Conservation (phyloP, 495 filamentous ascomycete species). For the Pyronema domesticum region DNA sequence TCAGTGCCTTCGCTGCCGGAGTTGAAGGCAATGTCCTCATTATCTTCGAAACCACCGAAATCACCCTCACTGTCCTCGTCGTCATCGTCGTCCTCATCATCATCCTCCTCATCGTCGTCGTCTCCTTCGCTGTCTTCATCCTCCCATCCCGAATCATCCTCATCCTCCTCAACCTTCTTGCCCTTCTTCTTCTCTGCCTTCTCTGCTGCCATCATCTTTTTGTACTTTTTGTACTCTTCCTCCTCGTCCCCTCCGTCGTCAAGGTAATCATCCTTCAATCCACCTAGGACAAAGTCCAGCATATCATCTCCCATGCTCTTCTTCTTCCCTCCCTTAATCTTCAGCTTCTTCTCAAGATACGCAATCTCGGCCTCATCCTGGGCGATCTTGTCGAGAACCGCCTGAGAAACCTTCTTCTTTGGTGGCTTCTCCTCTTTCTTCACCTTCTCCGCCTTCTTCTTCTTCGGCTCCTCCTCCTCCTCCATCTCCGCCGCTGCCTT, state of each 20-base stretch:
- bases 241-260: constrained; percentile 17
- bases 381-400: constrained; percentile 34
- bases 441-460: constrained; percentile 15
- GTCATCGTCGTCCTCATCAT: constrained; percentile 24
- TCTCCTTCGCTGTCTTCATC: constrained; percentile 25
- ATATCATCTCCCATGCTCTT: constrained; percentile 20
- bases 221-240: constrained; percentile 7
- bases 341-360: constrained; percentile 67
- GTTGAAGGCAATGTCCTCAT: constrained; percentile 11
- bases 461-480: constrained; percentile 30
- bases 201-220: constrained; percentile 21
- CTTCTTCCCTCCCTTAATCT: constrained; percentile 24
- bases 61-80: constrained; percentile 25
- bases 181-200: constrained; percentile 12
- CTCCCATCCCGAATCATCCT: constrained; percentile 28
- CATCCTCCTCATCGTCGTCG: constrained; percentile 22
- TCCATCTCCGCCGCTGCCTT: constrained; percentile 34
- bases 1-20: constrained; percentile 5
- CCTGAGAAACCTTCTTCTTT: constrained; percentile 21
- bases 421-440: constrained; percentile 33
- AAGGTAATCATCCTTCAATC: constrained; percentile 29
- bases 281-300: constrained; percentile 15
- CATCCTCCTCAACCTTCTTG: constrained; percentile 21
- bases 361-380: constrained; percentile 77
- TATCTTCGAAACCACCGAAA: constrained; percentile 1